Percentiles rank a stretch among this genome's conserved stretches.
phyloP scores from a whole-genome alignment of 257 asterid species.

The Fraxinus americana region DNA sequence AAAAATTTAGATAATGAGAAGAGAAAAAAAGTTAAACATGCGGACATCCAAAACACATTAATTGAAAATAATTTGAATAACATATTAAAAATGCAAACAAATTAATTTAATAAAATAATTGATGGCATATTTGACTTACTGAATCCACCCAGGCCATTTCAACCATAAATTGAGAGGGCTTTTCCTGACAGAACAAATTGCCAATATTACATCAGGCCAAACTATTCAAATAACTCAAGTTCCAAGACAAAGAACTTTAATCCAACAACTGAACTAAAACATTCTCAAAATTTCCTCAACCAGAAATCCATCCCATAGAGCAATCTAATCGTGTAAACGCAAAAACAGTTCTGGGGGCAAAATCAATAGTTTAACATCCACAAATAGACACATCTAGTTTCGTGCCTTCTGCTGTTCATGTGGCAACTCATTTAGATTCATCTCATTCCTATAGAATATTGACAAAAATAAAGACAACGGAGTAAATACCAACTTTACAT shows the following conservation, averaged over 20 bases:
- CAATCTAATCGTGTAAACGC: not conserved
- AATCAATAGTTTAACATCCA: slow-evolving; percentile 20
- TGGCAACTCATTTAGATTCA: slow-evolving; percentile 4
- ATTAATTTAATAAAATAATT: slow-evolving; percentile 2
- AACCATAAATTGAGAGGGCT: slow-evolving; percentile 77
- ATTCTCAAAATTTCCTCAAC: not conserved
- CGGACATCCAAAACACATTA: slow-evolving; percentile 5
- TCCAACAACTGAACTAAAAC: not conserved
- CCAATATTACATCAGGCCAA: slow-evolving; percentile 13
- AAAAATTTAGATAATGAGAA: slow-evolving; percentile 14
- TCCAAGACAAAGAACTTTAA: not conserved
- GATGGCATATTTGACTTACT: slow-evolving; percentile 52
- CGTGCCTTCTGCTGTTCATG: not conserved
- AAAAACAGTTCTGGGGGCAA: not conserved
- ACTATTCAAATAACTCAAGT: slow-evolving; percentile 4
- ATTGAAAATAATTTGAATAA: not conserved
- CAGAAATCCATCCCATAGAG: not conserved
- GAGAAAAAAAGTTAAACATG: not conserved
- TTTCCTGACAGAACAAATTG: slow-evolving; percentile 62
- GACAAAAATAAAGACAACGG: not conserved
- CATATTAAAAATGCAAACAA: slow-evolving; percentile 1
- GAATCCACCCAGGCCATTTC: slow-evolving; percentile 80
- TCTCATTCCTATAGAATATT: not conserved
- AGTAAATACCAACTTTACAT: not conserved
- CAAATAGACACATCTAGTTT: not conserved